phyloP scores from a whole-genome alignment of 1,284 basidiomycete species.

The Puccinia coronata region DNA sequence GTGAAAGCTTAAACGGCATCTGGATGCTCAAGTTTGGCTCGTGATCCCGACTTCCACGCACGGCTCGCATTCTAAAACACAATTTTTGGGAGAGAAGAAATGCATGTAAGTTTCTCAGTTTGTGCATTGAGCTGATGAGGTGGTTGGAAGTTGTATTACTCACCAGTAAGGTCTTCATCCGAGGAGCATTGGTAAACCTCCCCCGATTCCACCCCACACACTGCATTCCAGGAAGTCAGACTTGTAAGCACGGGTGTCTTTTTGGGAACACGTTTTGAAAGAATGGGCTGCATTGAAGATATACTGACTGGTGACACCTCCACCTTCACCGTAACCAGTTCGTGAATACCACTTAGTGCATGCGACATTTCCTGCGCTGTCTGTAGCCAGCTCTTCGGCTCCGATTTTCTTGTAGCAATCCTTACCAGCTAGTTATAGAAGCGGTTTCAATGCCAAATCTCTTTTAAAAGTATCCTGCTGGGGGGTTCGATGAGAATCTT shows the following conservation, averaged over 20 bases:
- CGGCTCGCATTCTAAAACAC: conserved; percentile 8
- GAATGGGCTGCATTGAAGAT: background rate
- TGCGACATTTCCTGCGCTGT: conserved; percentile 7
- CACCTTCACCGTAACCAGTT: conserved; percentile 42
- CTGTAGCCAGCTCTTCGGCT: background rate
- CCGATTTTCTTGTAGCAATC: conserved; percentile 42
- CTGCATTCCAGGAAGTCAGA: background rate
- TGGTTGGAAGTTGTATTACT: background rate
- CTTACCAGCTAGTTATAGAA: background rate
- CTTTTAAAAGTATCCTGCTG: background rate
- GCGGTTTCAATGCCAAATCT: background rate
- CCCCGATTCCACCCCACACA: conserved; percentile 15
- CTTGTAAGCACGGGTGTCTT: background rate
- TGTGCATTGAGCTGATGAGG: background rate
- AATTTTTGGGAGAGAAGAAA: background rate
- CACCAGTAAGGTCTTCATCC: conserved; percentile 23
- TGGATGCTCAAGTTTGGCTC: background rate
- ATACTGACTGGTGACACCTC: conserved; percentile 34
- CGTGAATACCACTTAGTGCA: conserved; percentile 28
- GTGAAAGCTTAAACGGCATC: too few relatives aligned
- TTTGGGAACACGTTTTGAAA: too few relatives aligned
- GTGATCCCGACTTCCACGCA: background rate
- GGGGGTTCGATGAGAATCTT: background rate
- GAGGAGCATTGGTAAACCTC: conserved; percentile 36
- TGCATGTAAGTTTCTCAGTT: too few relatives aligned